Base-by-base conservation (phyloP, 768 basidiomycete species). In the Tephrocybe sp. region DNA sequence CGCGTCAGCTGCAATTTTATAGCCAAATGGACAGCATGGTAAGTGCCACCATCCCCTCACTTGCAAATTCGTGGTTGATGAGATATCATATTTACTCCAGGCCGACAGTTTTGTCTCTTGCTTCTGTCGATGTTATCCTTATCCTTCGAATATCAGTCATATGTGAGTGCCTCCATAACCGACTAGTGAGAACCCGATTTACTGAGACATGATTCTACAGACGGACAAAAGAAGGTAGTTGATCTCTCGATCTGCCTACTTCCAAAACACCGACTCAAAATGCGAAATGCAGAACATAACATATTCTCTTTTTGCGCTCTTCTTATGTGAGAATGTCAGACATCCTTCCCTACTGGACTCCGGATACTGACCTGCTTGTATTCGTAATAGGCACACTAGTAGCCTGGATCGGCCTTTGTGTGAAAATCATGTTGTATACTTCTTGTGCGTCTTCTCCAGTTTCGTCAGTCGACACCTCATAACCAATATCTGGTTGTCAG, bases 91-190 rank as follows among this genome's bases (percentile, higher is more conserved):
- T n/a, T 30, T n/a, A 8, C 18, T 20, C 17, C 33, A 64, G 60
- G 57, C 59, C 64, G 23, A 61, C 58, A 0, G 39, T 65, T 1
- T 9, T 63, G 4, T 53, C 62, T 2, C 25, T 65, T 11, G 56
- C 41, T 24, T 58, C 62, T 4, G 61, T 64, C 1, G 64, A 65
- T 28, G 28, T 58, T 12, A 64, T 65, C 25, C 59, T 65, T 8
- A 50, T 65, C 21, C 37, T 65, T n/a, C 56, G 64, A 18, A 56
- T 61, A 12, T 26, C 53, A 6, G 61, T 59, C 15, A 54, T 65
- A 24, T 65, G 64, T 65, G 36, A 51, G 64, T 40, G 24, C 32
- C 10, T 2, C 23, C 48, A 28, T 9, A 5, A 21, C 8, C 33
- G n/a, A 5, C 20, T 12, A 6, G 5, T 36, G 4, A 39, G 7